These are phyloP conservation scores for Mycena pura DNA, from an alignment of 768 basidiomycete species.

Conservation along the genomic window DNA sequence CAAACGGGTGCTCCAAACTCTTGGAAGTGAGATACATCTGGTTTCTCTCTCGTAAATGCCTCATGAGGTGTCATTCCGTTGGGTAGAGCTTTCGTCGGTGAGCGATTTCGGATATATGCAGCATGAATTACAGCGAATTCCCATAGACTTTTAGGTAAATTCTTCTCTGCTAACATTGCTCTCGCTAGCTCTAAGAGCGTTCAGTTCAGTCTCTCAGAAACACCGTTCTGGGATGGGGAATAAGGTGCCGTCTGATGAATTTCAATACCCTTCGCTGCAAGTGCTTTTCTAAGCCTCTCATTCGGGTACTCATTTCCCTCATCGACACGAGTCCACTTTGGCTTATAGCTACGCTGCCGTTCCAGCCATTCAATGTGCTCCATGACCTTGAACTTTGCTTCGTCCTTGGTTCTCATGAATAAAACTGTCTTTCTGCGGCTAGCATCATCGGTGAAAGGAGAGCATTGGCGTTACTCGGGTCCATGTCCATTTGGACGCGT, in stretches of 20 bases:
- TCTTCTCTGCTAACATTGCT: conserved; percentile 37
- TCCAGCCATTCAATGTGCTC: conserved; percentile 19
- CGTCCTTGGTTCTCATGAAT: conserved; percentile 26
- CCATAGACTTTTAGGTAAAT: conserved; percentile 26
- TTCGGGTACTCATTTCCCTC: conserved; percentile 42
- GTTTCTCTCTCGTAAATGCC: background rate
- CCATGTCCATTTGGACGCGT: too few relatives aligned
- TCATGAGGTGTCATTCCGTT: background rate
- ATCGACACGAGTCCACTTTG: conserved; percentile 25
- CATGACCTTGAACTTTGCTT: conserved; percentile 22
- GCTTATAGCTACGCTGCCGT: conserved; percentile 9
- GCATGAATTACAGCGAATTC: conserved; percentile 26
- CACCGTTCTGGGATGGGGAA: conserved; percentile 44
- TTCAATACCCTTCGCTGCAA: conserved; percentile 31
- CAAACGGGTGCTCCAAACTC: conserved; percentile 4
- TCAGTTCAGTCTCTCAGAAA: conserved; percentile 43
- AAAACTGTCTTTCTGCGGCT: conserved; percentile 1
- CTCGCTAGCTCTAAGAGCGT: conserved; percentile 34
- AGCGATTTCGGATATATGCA: conserved; percentile 27
- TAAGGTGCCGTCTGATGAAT: conserved; percentile 41
- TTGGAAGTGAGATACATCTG: background rate
- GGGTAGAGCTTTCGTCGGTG: background rate
- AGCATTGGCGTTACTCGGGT: too few relatives aligned
- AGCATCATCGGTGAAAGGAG: conserved; percentile 25
- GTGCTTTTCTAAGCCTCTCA: conserved; percentile 24